Percentiles rank a stretch among this genome's conserved stretches.
phyloP scores from a whole-genome alignment of 495 filamentous ascomycete genomes.

The Penicillium pulvis region DNA sequence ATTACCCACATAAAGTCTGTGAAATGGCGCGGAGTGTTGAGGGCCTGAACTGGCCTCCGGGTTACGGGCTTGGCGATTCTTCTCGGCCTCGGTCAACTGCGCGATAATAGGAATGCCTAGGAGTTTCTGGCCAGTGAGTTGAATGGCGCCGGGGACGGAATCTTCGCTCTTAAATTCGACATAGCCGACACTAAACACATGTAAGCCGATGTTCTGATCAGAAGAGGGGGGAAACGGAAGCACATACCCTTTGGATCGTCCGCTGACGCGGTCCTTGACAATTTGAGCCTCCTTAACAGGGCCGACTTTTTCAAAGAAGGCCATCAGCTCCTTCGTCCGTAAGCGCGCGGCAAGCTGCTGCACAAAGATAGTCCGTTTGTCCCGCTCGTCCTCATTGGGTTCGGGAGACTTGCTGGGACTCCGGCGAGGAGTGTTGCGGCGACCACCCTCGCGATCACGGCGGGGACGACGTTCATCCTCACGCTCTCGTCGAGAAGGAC shows the following conservation, averaged over 20 bases:
- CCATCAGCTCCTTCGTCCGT: conserved; percentile 87
- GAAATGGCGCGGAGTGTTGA: conserved; percentile 84
- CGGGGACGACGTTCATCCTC: conserved; percentile 35
- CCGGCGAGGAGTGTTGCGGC: conserved; percentile 54
- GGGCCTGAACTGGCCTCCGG: conserved; percentile 67
- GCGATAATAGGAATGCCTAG: conserved; percentile 98
- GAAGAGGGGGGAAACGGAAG: conserved; percentile 3
- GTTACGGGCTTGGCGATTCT: conserved; percentile 94
- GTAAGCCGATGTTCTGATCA: conserved; percentile 13
- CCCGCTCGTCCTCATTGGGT: conserved; percentile 92
- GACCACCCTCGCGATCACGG: conserved; percentile 54
- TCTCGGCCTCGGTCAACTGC: conserved; percentile 97
- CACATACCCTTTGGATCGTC: conserved; percentile 93
- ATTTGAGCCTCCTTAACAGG: conserved; percentile 98
- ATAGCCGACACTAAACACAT: conserved; percentile 80
- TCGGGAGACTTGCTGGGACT: conserved; percentile 57
- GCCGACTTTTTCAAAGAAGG: conserved; percentile 95
- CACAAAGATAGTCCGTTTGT: conserved; percentile 95
- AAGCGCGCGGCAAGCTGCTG: conserved; percentile 94
- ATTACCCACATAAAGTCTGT: conserved; percentile 98
- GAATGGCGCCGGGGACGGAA: conserved; percentile 88
- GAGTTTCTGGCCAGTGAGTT: conserved; percentile 98
- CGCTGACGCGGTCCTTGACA: conserved; percentile 97
- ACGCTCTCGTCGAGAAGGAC: conserved; percentile 52
- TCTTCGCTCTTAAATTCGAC: conserved; percentile 98